Base-by-base conservation (phyloP, 108 stramenopile species). In the Cylindrotheca fusiformis region DNA sequence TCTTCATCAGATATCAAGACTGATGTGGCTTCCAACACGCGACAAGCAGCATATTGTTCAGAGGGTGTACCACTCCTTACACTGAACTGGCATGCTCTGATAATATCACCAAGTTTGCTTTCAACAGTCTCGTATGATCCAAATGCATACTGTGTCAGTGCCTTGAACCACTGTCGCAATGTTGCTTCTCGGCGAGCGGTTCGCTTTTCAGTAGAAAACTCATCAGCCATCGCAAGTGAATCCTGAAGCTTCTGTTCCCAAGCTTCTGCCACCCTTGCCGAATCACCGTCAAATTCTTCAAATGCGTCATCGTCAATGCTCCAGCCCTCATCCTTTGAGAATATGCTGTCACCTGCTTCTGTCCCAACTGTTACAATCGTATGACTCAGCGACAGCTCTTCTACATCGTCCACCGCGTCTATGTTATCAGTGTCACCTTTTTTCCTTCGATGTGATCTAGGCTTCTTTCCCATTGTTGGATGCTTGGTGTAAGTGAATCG, bases 1-100 rank as follows among this genome's bases (percentile, higher is more conserved):
- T 82, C 86, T 36, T 86, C 81, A 10, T 58, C 69, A 5, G 76
- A 82, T n/a, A 93, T 53, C 24, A 94, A 51, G 0, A 94, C 75
- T 0, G 84, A 81, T 21, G 61, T 67, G 31, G 84, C 89, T 65
- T 90, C 93, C 33, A 94, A 36, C 0, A 81, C 74, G 14, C 93
- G 83, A 68, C 93, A 94, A 4, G 87, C 82, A 2, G 93, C 93
- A 68, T 94, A 94, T 68, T 91, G 92, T 67, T 90, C 88, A 22
- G 82, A 54, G 24, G 90, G 86, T 1, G 68, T 57, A 4, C 82
- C 81, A 14, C 24, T 57, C 46, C 76, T 71, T 24, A 85, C 20
- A 4, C 67, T 60, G 48, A 58, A 60, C 36, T 69, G 48, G 47
- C 80, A 82, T 23, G 21, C 17, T 48, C 32, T 32, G n/a, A 64